Evolutionary conservation across 768 basidiomycete species (phyloP), one percentile per base, ranked within the genome.

Genomic region (Auricularia auricula-judae): DNA sequence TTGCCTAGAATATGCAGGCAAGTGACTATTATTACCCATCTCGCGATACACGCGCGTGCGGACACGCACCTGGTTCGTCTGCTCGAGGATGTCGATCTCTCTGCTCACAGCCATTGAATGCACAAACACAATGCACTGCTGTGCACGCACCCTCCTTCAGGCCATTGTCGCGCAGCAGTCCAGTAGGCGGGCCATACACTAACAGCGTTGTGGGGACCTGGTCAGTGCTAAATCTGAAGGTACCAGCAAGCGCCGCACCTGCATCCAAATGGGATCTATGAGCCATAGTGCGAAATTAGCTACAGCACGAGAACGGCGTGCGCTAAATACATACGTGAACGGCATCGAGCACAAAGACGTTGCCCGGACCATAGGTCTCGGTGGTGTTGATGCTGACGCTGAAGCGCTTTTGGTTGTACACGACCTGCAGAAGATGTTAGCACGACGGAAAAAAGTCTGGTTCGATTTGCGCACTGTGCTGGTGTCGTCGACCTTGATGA

Each of bases 401-500:
- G 34, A 59, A 59, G 23, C 56, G 56, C 34, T 59, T 59, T 5
- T 59, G 7, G 56, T 59, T 59, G 56, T 29, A 59, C 34, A 10
- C 7, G 7, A 65, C 29, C 29, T 29, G 29, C 29, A 29, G 29
- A 29, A 29, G 29, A 29, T 29, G 29, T 29, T 29, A 3, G 29
- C 29, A 29, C 29, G 29, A 29, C 29, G 29, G 29, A 29, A 29
- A 29, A 29, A 29, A 29, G 29, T 29, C 29, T 29, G 29, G 29
- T 29, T 29, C 29, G 29, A 29, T 29, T 29, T 29, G 29, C 29
- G 29, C 29, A 29, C 63, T 66, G 34, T 66, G 1, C 65, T 70
- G 14, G 67, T 67, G 43, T 71, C 70, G 62, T 71, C 71, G 18
- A 71, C 70, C 61, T 66, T 69, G 58, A 71, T 65, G 61, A 71